Conservation (phyloP, 768 basidiomycete species). For the Lactifluus pinguis region DNA sequence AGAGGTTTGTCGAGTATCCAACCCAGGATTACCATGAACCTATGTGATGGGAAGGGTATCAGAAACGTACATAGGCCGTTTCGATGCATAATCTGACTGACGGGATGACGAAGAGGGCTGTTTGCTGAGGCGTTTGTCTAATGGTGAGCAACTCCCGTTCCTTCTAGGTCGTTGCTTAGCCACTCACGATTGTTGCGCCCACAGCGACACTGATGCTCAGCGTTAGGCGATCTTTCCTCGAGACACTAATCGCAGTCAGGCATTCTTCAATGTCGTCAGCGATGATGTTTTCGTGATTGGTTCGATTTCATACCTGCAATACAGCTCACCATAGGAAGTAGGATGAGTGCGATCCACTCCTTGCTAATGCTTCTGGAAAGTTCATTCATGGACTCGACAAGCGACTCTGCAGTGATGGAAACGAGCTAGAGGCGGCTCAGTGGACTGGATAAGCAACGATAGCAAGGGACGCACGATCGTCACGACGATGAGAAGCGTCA, state of each 20-base stretch:
- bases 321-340: slow-evolving; percentile 78
- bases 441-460: background rate
- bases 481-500: slow-evolving; percentile 5
- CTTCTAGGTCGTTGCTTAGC: background rate
- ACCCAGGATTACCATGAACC: slow-evolving; percentile 64
- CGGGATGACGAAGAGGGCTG: slow-evolving; percentile 60
- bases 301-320: slow-evolving; percentile 47
- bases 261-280: slow-evolving; percentile 46
- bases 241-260: slow-evolving; percentile 84
- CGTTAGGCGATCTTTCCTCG: slow-evolving; percentile 73
- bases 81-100: slow-evolving; percentile 23
- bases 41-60: slow-evolving; percentile 23
- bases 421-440: slow-evolving; percentile 32
- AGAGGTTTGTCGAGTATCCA: slow-evolving; percentile 78
- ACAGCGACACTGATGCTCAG: slow-evolving; percentile 80
- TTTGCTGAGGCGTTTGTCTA: slow-evolving; percentile 44
- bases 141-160: background rate
- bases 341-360: slow-evolving; percentile 83
- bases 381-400: slow-evolving; percentile 80
- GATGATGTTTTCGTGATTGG: background rate
- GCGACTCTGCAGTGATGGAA: slow-evolving; percentile 55
- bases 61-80: background rate
- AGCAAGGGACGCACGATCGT: slow-evolving; percentile 12
- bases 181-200: slow-evolving; percentile 62
- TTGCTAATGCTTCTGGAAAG: slow-evolving; percentile 64